Conservation (phyloP, 2,329 filamentous ascomycete species). For the Xylariaceae sp. region DNA sequence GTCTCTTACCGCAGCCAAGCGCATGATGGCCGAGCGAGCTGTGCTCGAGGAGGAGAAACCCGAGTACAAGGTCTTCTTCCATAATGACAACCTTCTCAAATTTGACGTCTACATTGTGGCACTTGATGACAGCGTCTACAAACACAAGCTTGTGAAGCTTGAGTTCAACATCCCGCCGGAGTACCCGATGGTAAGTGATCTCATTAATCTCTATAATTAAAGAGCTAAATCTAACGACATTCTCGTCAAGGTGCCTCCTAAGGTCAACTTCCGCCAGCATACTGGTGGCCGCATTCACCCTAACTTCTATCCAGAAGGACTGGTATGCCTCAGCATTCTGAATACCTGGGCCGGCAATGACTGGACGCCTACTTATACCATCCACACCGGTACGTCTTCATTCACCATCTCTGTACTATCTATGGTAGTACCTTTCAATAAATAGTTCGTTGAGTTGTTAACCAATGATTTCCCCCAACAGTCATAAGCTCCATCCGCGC, state of each 20-base stretch:
- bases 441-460: neutral
- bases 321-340: conserved; percentile 26
- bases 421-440: too few relatives aligned
- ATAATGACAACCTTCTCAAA: conserved; percentile 19
- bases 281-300: conserved; percentile 23
- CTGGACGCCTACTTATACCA: conserved; percentile 22
- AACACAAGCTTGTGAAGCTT: conserved; percentile 29
- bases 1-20: neutral
- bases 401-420: neutral
- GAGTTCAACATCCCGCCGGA: conserved; percentile 20
- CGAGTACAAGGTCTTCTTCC: conserved; percentile 28
- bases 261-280: conserved; percentile 27
- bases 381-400: conserved; percentile 16
- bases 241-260: conserved; percentile 20
- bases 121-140: conserved; percentile 24
- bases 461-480: neutral
- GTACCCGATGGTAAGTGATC: conserved; percentile 23
- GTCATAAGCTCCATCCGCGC: conserved; percentile 26
- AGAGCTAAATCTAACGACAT: neutral
- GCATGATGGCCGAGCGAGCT: conserved; percentile 13
- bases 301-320: conserved; percentile 27
- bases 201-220: neutral
- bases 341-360: conserved; percentile 25
- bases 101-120: conserved; percentile 27
- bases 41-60: conserved; percentile 20